phyloP scores from a whole-genome alignment of 495 filamentous ascomycete genomes.

The Daldinia childiae region DNA sequence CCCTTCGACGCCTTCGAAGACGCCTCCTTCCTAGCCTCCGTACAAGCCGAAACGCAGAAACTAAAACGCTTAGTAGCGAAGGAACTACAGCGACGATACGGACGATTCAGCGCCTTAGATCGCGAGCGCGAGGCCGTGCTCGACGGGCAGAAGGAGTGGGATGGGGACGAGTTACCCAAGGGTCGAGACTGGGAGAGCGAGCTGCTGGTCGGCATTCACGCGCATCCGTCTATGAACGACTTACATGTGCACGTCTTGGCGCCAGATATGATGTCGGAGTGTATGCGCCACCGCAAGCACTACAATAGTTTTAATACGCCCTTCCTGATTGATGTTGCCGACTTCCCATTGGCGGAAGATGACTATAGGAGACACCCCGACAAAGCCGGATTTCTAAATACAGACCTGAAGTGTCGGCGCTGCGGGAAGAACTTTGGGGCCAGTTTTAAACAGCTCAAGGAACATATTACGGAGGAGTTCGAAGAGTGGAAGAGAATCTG shows the following conservation, averaged over 20 bases:
- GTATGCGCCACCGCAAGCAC: constrained; percentile 82
- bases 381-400: constrained; percentile 64
- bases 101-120: constrained; percentile 69
- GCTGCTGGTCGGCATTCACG: constrained; percentile 82
- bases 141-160: constrained; percentile 60
- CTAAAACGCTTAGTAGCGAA: constrained; percentile 71
- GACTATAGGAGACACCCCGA: constrained; percentile 67
- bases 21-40: constrained; percentile 71
- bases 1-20: constrained; percentile 84
- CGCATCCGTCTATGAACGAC: constrained; percentile 89
- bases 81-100: constrained; percentile 79
- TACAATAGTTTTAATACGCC: constrained; percentile 90
- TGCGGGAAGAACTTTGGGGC: constrained; percentile 80
- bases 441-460: constrained; percentile 76
- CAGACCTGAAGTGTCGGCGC: constrained; percentile 83
- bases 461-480: constrained; percentile 83
- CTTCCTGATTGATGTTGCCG: constrained; percentile 85
- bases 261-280: constrained; percentile 73
- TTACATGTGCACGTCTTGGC: constrained; percentile 90
- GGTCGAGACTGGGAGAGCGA: constrained; percentile 85
- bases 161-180: constrained; percentile 62
- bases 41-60: constrained; percentile 66
- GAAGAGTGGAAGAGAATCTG: constrained; percentile 79
- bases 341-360: constrained; percentile 75
- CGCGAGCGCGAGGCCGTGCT: constrained; percentile 64